A percentile compares a stretch with the other conserved stretches of the same genome.
phyloP scores from a whole-genome alignment of 129 eudicot species.

The Gnaphalium uliginosum region DNA sequence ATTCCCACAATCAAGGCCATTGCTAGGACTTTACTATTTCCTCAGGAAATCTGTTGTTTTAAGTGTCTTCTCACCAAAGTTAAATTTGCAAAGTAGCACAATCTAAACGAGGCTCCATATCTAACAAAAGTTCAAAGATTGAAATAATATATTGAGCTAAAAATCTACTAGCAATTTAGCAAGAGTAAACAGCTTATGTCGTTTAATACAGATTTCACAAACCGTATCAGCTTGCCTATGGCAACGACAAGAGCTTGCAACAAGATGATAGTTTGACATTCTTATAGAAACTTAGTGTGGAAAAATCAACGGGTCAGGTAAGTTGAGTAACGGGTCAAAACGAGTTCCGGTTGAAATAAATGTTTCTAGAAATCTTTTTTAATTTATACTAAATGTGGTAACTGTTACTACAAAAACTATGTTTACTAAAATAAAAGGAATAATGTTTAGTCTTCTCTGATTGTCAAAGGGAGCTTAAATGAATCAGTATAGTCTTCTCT shows the following conservation, averaged over 20 bases:
- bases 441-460: too few relatives aligned
- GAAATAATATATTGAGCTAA: not conserved
- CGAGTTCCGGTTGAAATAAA: not conserved
- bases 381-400: too few relatives aligned
- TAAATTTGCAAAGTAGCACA: not conserved
- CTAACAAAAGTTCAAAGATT: conserved; percentile 5
- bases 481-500: not conserved
- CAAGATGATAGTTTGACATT: not conserved
- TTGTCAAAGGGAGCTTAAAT: too few relatives aligned
- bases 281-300: not conserved
- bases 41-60: not conserved
- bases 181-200: not conserved
- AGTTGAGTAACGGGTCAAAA: not conserved
- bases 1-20: not conserved
- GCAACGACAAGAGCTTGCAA: not conserved
- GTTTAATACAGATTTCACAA: not conserved
- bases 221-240: not conserved
- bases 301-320: not conserved
- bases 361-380: too few relatives aligned
- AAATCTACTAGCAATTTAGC: not conserved
- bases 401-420: too few relatives aligned
- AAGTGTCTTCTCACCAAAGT: not conserved
- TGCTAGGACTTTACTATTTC: not conserved
- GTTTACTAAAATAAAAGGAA: too few relatives aligned
- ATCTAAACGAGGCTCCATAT: not conserved